Conservation (phyloP, 2,329 filamentous ascomycete genomes). For the Neoarthrinium moseri region DNA sequence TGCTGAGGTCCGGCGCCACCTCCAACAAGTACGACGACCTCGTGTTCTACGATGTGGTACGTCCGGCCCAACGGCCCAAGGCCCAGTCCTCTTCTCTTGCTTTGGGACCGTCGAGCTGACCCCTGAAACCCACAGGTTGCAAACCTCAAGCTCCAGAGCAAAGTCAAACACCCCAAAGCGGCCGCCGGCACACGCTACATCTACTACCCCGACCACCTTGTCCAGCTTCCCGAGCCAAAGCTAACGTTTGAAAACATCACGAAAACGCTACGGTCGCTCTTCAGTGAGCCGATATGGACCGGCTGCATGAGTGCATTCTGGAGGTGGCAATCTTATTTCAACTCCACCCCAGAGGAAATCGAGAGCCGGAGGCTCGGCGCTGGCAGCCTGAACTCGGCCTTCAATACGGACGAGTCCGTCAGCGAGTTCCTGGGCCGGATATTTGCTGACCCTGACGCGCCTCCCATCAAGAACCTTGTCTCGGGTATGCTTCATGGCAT, state of each 20-base stretch:
- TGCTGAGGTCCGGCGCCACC: constrained; percentile 54
- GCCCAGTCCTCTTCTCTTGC: no score
- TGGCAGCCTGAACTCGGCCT: constrained; percentile 12
- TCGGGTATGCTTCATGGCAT: constrained; percentile 84
- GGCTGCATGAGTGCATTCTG: constrained; percentile 13
- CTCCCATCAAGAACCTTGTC: constrained; percentile 67
- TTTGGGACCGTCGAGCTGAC: not conserved
- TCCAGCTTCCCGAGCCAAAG: constrained; percentile 37
- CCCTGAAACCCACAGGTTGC: constrained; percentile 46
- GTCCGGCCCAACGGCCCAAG: constrained; percentile 22
- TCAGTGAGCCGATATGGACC: constrained; percentile 25
- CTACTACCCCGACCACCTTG: constrained; percentile 84
- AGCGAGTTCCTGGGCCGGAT: constrained; percentile 61
- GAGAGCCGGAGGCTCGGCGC: constrained; percentile 7
- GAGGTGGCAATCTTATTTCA: constrained; percentile 4
- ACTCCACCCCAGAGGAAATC: not conserved
- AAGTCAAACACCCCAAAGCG: constrained; percentile 51
- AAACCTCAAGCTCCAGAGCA: constrained; percentile 53
- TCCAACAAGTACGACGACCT: constrained; percentile 55
- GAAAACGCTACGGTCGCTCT: constrained; percentile 8
- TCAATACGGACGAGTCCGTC: constrained; percentile 66
- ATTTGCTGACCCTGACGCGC: constrained; percentile 39
- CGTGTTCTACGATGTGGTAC: constrained; percentile 70
- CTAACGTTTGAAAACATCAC: constrained; percentile 12
- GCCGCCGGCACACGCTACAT: constrained; percentile 66